Evolutionary conservation across 176 grass and related monocot species (phyloP), one percentile per base, ranked within the genome.

Genomic region (Phragmites australis): DNA sequence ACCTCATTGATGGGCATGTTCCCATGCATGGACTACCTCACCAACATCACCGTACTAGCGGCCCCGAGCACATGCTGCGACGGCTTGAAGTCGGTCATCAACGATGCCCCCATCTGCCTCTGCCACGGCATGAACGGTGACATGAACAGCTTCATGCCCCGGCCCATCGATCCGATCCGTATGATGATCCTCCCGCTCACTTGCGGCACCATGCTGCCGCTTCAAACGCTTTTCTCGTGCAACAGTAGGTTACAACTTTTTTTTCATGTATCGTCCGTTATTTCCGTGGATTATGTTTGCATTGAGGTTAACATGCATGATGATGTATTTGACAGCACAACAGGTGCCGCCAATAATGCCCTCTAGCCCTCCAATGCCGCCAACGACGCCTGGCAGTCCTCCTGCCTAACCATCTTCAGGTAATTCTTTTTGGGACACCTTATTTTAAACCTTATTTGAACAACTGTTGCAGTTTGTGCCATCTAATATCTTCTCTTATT

Each of bases 41-140:
- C 85, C 43, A 81, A 82, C 70, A 6, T 65, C 68, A 74, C 71
- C 8, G 85, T 68, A 19, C 17, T 23, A 44, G 10, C 53, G 60
- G 64, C 79, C 1, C 72, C 63, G 34, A 6, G 3, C 30, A 22
- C 8, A 2, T 87, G 85, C 64, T 87, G 85, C 79, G 59, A 77
- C 16, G 78, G 80, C 34, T 29, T 87, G 52, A 77, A 53, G 70
- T 43, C 45, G 15, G 34, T 87, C 44, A 51, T 87, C 32, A 32
- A 3, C 26, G 30, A 26, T 8, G 79, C 65, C 5, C 79, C 85
- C 32, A 68, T 87, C 51, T 87, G 85, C 32, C 72, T 87, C 34
- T 87, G 85, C 65, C 79, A 87, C 53, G 79, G 72, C 44, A 12
- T 87, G 7, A 87, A 70, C 64, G 85, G 85, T 45, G 65, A 63